phyloP scores from a whole-genome alignment of 1,284 basidiomycete genomes.

The Trametes polyzona region DNA sequence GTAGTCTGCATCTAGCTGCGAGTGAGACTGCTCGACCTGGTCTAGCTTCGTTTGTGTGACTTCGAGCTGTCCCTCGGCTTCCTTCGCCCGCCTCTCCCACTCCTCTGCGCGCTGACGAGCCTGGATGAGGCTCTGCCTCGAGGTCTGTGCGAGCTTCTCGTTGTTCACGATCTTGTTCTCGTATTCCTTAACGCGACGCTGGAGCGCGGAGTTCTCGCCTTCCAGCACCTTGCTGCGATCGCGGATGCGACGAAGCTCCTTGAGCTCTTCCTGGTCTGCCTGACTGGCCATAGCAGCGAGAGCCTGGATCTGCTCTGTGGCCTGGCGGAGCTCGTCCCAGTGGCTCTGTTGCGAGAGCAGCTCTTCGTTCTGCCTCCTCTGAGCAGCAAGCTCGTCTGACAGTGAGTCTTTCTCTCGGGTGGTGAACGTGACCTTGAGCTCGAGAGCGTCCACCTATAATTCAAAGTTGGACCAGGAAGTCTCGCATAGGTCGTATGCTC shows the following conservation, averaged over 20 bases:
- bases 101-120: conserved; percentile 77
- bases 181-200: conserved; percentile 73
- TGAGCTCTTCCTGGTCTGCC: conserved; percentile 70
- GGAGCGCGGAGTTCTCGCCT: conserved; percentile 64
- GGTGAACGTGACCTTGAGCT: conserved; percentile 57
- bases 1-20: conserved; percentile 71
- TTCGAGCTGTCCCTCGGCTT: conserved; percentile 66
- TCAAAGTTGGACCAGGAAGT: neutral
- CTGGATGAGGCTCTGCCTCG: conserved; percentile 66
- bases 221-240: conserved; percentile 70
- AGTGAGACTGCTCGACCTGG: conserved; percentile 62
- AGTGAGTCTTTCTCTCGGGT: conserved; percentile 65
- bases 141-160: conserved; percentile 60
- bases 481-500: neutral
- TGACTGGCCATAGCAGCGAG: conserved; percentile 63
- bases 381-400: conserved; percentile 48
- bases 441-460: conserved; percentile 60
- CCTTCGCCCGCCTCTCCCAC: conserved; percentile 79
- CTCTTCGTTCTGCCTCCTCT: conserved; percentile 64
- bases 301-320: conserved; percentile 69
- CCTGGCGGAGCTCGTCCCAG: conserved; percentile 71
- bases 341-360: conserved; percentile 63
- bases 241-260: conserved; percentile 65
- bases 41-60: conserved; percentile 61
- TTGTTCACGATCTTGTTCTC: conserved; percentile 62